phyloP scores from a whole-genome alignment of 139 green algal genomes.

The Raphidocelis subcapitata region DNA sequence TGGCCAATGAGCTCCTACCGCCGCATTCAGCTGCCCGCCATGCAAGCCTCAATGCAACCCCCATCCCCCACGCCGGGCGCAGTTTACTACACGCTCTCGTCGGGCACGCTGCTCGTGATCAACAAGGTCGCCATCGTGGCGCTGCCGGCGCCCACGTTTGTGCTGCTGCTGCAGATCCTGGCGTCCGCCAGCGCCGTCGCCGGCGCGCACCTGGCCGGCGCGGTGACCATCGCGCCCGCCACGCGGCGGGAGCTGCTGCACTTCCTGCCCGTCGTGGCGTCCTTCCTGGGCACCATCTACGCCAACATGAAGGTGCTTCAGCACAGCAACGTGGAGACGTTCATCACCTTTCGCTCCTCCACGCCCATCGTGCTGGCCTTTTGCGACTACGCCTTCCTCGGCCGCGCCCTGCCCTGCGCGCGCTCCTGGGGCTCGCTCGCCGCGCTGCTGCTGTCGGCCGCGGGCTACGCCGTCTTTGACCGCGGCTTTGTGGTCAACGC shows the following conservation, averaged over 20 bases:
- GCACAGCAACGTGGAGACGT: conserved; percentile 79
- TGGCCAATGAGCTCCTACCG: no score
- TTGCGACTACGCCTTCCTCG: conserved; percentile 73
- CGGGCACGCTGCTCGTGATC: conserved; percentile 54
- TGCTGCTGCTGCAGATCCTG: conserved; percentile 52
- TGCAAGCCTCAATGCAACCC: no score
- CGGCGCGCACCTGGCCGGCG: not conserved
- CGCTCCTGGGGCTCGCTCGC: conserved; percentile 8
- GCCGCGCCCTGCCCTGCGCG: conserved; percentile 48
- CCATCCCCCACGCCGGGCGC: no score
- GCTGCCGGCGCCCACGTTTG: conserved; percentile 45
- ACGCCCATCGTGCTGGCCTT: conserved; percentile 61
- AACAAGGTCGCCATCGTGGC: conserved; percentile 62
- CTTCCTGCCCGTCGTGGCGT: conserved; percentile 38
- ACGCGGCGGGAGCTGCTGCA: conserved; percentile 14
- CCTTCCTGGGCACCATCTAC: conserved; percentile 51
- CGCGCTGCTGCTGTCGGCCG: conserved; percentile 5
- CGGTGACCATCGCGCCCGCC: conserved; percentile 28
- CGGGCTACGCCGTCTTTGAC: conserved; percentile 24
- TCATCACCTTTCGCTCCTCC: conserved; percentile 78
- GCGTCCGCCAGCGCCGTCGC: conserved; percentile 35
- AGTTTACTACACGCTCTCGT: conserved; percentile 48
- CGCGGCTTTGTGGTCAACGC: conserved; percentile 10
- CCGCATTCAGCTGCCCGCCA: no score
- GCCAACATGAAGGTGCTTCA: conserved; percentile 56